Conservation (phyloP, 768 basidiomycete genomes). For the Boletus reticulatus region DNA sequence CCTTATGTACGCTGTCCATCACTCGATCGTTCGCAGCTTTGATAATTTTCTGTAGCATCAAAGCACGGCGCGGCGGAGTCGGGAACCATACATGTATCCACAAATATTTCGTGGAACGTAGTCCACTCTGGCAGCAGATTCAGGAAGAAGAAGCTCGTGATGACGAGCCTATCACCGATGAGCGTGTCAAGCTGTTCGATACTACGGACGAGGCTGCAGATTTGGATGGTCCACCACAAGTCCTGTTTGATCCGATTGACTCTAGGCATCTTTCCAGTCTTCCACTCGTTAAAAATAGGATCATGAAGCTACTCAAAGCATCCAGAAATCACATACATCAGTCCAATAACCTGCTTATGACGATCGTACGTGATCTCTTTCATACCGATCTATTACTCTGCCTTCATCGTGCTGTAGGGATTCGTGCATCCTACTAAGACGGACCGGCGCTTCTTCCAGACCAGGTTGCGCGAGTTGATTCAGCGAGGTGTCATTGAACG, state of each 20-base stretch:
- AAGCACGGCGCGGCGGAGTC: constrained; percentile 74
- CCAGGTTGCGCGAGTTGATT: constrained; percentile 68
- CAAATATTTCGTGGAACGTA: constrained; percentile 78
- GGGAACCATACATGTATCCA: constrained; percentile 80
- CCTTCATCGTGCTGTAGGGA: constrained; percentile 47
- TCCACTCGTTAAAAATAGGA: constrained; percentile 64
- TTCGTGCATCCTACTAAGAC: constrained; percentile 71
- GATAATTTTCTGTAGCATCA: constrained; percentile 45
- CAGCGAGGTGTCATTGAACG: constrained; percentile 74
- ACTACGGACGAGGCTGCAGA: constrained; percentile 22
- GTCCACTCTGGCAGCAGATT: constrained; percentile 73
- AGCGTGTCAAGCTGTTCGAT: constrained; percentile 9
- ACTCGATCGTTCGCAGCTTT: background rate
- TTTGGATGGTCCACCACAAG: constrained; percentile 20
- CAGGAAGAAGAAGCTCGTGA: constrained; percentile 61
- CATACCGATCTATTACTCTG: background rate
- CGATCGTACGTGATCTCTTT: constrained; percentile 52
- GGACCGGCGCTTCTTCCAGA: constrained; percentile 81
- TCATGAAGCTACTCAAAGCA: constrained; percentile 68
- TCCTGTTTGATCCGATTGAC: constrained; percentile 73
- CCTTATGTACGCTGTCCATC: constrained; percentile 54
- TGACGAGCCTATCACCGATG: constrained; percentile 20
- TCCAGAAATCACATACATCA: constrained; percentile 70
- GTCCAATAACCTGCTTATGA: constrained; percentile 73
- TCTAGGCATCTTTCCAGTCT: constrained; percentile 75